phyloP scores from a whole-genome alignment of 2,329 filamentous ascomycete genomes.

The Pezicula carpinea region DNA sequence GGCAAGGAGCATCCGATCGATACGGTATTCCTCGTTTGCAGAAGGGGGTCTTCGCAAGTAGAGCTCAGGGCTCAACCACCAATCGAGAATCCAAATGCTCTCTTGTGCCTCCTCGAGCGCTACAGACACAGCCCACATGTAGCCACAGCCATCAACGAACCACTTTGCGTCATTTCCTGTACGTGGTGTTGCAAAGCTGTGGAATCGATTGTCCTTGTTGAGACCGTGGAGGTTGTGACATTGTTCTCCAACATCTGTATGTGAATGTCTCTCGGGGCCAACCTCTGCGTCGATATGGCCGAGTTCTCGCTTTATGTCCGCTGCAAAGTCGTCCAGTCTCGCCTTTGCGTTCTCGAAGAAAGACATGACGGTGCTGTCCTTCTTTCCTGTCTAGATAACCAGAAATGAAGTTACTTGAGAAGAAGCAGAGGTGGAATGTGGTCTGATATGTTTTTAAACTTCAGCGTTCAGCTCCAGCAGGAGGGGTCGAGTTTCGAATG shows the following conservation, averaged over 20 bases:
- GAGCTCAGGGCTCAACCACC: conserved; percentile 87
- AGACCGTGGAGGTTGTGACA: conserved; percentile 37
- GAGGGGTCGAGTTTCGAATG: too few species aligned
- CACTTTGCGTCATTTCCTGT: conserved; percentile 74
- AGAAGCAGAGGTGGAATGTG: too few species aligned
- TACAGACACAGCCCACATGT: conserved; percentile 79
- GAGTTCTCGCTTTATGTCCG: conserved; percentile 13
- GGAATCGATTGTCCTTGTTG: conserved; percentile 48
- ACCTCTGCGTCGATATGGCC: conserved; percentile 30
- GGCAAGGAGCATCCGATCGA: conserved; percentile 77
- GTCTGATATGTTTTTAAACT: too few species aligned
- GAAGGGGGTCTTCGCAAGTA: conserved; percentile 81
- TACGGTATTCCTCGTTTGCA: conserved; percentile 74
- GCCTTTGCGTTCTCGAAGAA: conserved; percentile 15
- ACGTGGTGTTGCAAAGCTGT: conserved; percentile 69
- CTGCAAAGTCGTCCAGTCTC: conserved; percentile 13
- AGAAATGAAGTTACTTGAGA: too few species aligned
- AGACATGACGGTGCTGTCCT: conserved; percentile 8
- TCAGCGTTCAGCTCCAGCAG: too few species aligned
- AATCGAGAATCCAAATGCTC: conserved; percentile 81
- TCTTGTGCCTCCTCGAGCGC: conserved; percentile 74
- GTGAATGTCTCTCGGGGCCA: conserved; percentile 38
- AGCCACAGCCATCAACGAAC: conserved; percentile 80
- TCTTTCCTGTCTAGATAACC: too few species aligned
- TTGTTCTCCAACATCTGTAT: conserved; percentile 36